Conservation (phyloP, 345 rosid species). For the Sisymbrium irio region DNA sequence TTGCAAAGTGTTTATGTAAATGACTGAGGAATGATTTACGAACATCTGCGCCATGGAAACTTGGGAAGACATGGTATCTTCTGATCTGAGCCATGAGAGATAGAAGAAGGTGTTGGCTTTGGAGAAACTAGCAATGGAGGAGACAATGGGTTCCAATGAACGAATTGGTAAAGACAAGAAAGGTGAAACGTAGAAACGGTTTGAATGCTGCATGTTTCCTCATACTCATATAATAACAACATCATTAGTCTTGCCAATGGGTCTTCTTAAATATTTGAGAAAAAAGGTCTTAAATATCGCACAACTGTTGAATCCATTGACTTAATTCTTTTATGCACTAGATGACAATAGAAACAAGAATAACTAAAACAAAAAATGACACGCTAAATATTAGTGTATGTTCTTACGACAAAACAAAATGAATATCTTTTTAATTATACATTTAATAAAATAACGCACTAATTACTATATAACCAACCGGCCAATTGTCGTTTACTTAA, state of each 20-base stretch:
- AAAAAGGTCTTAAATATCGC: background rate
- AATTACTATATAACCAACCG: background rate
- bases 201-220: background rate
- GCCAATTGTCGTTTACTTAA: background rate
- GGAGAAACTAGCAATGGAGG: background rate
- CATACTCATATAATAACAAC: conserved; percentile 2
- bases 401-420: background rate
- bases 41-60: conserved; percentile 8
- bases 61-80: conserved; percentile 6
- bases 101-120: background rate
- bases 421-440: background rate
- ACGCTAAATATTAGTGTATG: background rate
- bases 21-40: conserved; percentile 10
- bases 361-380: background rate
- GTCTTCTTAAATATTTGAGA: background rate
- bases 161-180: background rate
- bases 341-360: background rate
- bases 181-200: background rate
- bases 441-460: background rate
- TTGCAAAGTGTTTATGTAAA: background rate
- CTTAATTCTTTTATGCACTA: background rate
- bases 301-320: background rate
- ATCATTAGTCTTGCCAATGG: background rate
- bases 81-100: background rate
- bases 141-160: background rate